Evolutionary conservation across 805 yeast genomes (phyloP).

Genomic region (Lachancea waltii): DNA sequence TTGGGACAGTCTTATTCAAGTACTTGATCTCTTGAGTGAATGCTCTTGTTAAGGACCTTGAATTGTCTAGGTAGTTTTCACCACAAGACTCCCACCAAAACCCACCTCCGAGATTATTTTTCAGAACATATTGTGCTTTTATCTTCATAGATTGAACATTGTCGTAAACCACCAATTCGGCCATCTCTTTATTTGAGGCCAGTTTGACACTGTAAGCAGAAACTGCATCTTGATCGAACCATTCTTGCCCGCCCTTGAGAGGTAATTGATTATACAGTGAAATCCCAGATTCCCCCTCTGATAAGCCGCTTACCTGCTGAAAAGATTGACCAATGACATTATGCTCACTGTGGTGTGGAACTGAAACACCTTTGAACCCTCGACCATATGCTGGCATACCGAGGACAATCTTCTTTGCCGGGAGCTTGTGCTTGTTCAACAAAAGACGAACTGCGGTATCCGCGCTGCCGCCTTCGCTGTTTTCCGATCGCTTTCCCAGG

Average conservation of each 20-base stretch:
- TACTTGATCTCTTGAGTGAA: slow-evolving; percentile 35
- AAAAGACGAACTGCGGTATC: slow-evolving; percentile 44
- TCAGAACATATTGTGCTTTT: slow-evolving; percentile 55
- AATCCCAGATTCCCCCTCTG: slow-evolving; percentile 44
- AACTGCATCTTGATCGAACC: slow-evolving; percentile 45
- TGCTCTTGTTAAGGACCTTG: slow-evolving; percentile 38
- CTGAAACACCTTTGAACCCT: slow-evolving; percentile 39
- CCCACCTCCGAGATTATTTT: slow-evolving; percentile 62
- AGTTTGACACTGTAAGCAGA: slow-evolving; percentile 49
- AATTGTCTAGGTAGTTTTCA: slow-evolving; percentile 37
- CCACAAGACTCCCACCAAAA: slow-evolving; percentile 96
- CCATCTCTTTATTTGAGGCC: slow-evolving; percentile 11
- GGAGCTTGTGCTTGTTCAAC: slow-evolving; percentile 35
- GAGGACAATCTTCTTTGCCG: slow-evolving; percentile 49
- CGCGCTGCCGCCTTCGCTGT: slow-evolving; percentile 40
- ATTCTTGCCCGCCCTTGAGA: slow-evolving; percentile 37
- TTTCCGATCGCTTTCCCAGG: too few species aligned
- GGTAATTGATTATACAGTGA: slow-evolving; percentile 56
- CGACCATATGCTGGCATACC: slow-evolving; percentile 91
- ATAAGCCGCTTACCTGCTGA: slow-evolving; percentile 38
- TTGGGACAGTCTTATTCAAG: slow-evolving; percentile 8
- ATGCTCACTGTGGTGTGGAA: slow-evolving; percentile 19
- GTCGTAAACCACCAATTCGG: slow-evolving; percentile 58
- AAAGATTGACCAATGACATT: slow-evolving; percentile 35
- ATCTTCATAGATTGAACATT: slow-evolving; percentile 42